Percentiles rank a stretch among this genome's conserved stretches.
These are phyloP conservation scores for Pyrus betulifolia DNA, from an alignment of 306 rosid species.

Conservation along the genomic window DNA sequence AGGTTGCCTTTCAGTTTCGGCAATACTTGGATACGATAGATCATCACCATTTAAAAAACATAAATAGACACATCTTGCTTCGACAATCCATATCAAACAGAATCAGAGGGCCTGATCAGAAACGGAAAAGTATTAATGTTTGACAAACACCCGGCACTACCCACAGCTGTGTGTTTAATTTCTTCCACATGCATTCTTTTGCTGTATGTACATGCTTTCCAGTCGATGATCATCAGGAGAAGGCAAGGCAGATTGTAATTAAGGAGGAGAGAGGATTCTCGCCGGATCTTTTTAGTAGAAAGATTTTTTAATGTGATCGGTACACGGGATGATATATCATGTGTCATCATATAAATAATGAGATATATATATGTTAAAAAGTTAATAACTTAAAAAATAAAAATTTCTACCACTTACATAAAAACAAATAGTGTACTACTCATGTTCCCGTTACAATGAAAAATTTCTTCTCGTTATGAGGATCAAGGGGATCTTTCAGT, in stretches of 20 bases:
- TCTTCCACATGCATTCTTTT: too few relatives aligned
- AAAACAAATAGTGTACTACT: too few relatives aligned
- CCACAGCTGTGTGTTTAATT: too few relatives aligned
- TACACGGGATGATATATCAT: accelerated
- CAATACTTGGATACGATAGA: background rate
- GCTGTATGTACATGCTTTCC: background rate
- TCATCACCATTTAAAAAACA: background rate
- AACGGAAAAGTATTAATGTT: slow-evolving; percentile 57
- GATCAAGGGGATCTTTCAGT: too few relatives aligned
- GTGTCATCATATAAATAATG: too few relatives aligned
- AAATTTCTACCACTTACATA: too few relatives aligned
- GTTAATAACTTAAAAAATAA: too few relatives aligned
- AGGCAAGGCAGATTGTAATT: background rate
- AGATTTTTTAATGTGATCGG: too few relatives aligned
- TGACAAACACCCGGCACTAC: background rate
- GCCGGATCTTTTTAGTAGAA: accelerated
- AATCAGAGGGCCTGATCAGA: slow-evolving; percentile 34
- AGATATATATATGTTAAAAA: too few relatives aligned
- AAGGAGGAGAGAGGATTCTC: too few relatives aligned
- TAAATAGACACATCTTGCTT: background rate
- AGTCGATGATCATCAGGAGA: background rate
- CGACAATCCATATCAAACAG: background rate
- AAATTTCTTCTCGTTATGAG: too few relatives aligned
- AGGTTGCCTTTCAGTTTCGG: background rate
- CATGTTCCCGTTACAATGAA: too few relatives aligned